Evolutionary conservation across 352 stramenopile genomes (phyloP).

Genomic region (Peronospora tabacina): DNA sequence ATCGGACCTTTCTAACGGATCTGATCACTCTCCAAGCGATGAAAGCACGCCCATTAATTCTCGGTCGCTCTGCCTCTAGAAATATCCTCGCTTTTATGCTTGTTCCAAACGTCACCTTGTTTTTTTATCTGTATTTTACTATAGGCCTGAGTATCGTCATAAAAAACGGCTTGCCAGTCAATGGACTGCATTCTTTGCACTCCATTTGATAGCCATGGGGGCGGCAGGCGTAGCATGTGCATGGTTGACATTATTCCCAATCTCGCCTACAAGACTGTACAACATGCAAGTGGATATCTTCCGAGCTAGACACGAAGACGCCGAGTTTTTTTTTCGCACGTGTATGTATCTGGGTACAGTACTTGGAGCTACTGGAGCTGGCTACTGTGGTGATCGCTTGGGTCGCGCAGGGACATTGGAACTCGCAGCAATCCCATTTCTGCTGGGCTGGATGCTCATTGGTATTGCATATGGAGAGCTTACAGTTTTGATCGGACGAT

Average conservation of each 20-base stretch:
- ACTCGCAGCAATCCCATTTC: constrained; percentile 58
- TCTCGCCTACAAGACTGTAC: constrained; percentile 62
- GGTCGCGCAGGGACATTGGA: constrained; percentile 66
- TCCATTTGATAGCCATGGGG: constrained; percentile 49
- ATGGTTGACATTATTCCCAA: constrained; percentile 65
- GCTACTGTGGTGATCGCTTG: constrained; percentile 54
- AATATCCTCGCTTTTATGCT: not conserved
- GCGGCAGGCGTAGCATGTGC: constrained; percentile 35
- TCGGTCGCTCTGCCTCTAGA: constrained; percentile 9
- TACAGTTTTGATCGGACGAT: constrained; percentile 55
- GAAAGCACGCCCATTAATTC: constrained; percentile 69
- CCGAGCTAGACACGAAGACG: constrained; percentile 53
- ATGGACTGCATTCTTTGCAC: constrained; percentile 50
- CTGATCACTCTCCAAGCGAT: constrained; percentile 36
- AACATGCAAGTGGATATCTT: constrained; percentile 85
- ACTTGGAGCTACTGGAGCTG: constrained; percentile 45
- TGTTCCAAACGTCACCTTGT: not conserved
- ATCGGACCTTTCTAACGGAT: constrained; percentile 27
- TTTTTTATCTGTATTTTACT: not conserved
- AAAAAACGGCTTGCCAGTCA: constrained; percentile 22
- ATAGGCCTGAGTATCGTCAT: constrained; percentile 24
- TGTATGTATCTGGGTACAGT: constrained; percentile 60
- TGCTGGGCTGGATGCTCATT: constrained; percentile 67
- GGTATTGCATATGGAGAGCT: constrained; percentile 58
- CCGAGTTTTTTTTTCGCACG: constrained; percentile 60